Evolutionary conservation across 2,329 filamentous ascomycete species (phyloP).

Genomic region (Epichloe gansuensis): DNA sequence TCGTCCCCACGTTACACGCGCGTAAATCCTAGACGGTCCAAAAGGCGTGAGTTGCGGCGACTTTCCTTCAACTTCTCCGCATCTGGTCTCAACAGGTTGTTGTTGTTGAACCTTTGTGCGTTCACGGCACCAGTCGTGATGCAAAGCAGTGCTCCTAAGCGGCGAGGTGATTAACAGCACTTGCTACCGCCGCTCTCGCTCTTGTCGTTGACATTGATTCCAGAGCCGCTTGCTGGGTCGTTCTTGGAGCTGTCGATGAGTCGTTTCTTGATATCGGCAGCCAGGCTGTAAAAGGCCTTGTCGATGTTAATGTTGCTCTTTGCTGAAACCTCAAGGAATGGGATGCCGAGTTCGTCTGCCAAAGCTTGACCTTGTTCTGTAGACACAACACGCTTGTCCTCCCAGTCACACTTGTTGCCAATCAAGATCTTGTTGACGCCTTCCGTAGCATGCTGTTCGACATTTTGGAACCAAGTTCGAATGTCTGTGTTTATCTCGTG

Average conservation of each 20-base stretch:
- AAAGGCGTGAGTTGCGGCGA: neutral
- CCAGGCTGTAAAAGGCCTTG: conserved; percentile 92
- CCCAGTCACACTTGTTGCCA: conserved; percentile 99
- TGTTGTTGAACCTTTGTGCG: neutral
- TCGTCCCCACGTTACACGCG: neutral
- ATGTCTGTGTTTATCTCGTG: conserved; percentile 54
- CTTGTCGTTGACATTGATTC: conserved; percentile 57
- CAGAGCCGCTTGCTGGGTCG: conserved; percentile 45
- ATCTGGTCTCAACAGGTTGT: neutral
- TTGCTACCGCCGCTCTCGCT: conserved; percentile 48
- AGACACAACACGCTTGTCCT: conserved; percentile 91
- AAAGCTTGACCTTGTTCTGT: conserved; percentile 88
- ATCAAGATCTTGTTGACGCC: conserved; percentile 99
- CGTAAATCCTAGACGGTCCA: neutral
- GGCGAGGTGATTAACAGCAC: conserved; percentile 30
- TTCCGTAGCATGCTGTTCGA: conserved; percentile 94
- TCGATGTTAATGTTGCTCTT: conserved; percentile 99
- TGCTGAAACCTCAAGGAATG: conserved; percentile 95
- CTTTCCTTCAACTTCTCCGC: neutral
- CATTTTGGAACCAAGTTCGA: conserved; percentile 98
- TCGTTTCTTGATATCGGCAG: conserved; percentile 94
- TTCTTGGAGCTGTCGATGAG: conserved; percentile 84
- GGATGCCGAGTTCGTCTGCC: conserved; percentile 90
- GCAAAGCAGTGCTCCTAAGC: neutral
- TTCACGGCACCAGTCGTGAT: neutral